Percentiles rank a stretch among this genome's conserved stretches.
Evolutionary conservation across 2,329 filamentous ascomycete genomes (phyloP).

Genomic region (Cordyceps pruinosa): DNA sequence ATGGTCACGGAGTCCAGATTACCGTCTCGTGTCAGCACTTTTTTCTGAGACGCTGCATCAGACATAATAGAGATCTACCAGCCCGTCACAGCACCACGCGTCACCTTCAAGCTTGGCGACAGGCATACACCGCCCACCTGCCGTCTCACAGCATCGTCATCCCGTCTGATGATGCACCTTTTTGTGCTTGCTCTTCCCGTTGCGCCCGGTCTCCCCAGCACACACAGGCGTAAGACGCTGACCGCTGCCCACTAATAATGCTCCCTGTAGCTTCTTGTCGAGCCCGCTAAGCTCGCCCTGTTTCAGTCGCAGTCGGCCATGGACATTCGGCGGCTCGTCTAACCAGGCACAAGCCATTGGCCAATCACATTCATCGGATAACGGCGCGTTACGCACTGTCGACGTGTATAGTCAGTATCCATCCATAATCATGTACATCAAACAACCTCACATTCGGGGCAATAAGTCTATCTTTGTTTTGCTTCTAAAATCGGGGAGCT

Average conservation of each 20-base stretch:
- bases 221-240: not conserved
- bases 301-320: not conserved
- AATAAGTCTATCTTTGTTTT: not conserved
- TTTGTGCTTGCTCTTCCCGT: not conserved
- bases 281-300: not conserved
- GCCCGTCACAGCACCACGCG: not conserved
- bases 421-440: not conserved
- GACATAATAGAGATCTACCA: conserved; percentile 8
- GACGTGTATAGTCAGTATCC: not conserved
- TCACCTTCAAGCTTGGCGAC: not conserved
- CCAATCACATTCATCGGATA: conserved; percentile 11
- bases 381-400: conserved; percentile 11
- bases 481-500: not conserved
- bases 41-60: conserved; percentile 2
- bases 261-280: not conserved
- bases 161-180: not conserved
- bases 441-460: not conserved
- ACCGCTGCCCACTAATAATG: not conserved
- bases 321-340: not conserved
- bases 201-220: no score
- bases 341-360: conserved; percentile 3
- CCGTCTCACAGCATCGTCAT: conserved; percentile 4
- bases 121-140: not conserved
- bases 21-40: conserved; percentile 6
- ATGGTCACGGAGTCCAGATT: not conserved